Percentiles rank a stretch among this genome's conserved stretches.
Evolutionary conservation across 2,329 filamentous ascomycete species (phyloP).

Genomic region (Diaporthe eres): DNA sequence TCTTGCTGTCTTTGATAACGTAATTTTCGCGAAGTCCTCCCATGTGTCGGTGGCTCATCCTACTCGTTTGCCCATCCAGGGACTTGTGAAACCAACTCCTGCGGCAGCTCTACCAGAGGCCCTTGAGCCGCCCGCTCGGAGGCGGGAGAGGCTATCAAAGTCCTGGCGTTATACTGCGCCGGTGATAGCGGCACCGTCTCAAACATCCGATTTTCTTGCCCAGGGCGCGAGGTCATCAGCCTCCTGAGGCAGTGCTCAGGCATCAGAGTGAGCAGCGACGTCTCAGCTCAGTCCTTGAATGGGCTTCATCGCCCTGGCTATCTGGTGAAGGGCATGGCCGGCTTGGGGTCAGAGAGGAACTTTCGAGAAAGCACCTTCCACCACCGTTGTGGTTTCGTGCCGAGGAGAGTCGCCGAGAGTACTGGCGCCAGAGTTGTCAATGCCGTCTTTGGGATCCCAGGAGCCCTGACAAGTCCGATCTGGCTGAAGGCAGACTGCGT

Average conservation of each 20-base stretch:
- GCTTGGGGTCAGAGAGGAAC: background rate
- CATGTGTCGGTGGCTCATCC: slow-evolving; percentile 6
- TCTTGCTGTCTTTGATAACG: background rate
- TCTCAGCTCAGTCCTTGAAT: background rate
- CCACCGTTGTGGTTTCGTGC: background rate
- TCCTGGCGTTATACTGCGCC: slow-evolving; percentile 21
- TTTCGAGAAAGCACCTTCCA: background rate
- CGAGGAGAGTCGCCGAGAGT: background rate
- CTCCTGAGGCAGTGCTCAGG: slow-evolving; percentile 13
- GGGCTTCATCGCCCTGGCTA: background rate
- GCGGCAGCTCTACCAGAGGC: slow-evolving; percentile 8
- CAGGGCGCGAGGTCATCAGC: slow-evolving; percentile 1
- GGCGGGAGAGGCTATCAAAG: background rate
- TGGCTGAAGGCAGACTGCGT: background rate
- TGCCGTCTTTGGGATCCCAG: slow-evolving; percentile 1
- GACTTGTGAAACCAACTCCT: slow-evolving; percentile 9
- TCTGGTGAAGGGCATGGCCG: background rate
- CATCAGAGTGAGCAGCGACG: background rate
- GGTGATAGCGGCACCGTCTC: slow-evolving; percentile 23
- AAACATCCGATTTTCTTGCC: slow-evolving; percentile 27
- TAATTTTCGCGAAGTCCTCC: slow-evolving; percentile 6
- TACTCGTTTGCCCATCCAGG: background rate
- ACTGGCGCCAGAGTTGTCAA: background rate
- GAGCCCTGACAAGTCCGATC: background rate
- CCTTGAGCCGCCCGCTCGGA: background rate